A percentile compares a stretch with the other conserved stretches of the same genome.
Evolutionary conservation across 306 rosid species (phyloP).

Genomic region (Mucuna pruriens): DNA sequence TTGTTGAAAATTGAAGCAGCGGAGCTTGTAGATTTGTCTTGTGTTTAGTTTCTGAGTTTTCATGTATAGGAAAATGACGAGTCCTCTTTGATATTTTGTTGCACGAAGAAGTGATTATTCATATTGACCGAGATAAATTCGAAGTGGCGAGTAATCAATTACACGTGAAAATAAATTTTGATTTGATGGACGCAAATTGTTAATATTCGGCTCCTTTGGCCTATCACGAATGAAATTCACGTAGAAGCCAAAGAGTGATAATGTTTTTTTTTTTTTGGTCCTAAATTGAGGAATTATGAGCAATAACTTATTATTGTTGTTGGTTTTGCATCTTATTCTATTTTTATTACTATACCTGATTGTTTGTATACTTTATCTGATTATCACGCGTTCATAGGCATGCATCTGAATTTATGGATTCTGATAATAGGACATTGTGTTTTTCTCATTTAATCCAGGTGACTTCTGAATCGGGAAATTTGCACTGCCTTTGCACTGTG

Average conservation of each 20-base stretch:
- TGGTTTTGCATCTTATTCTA: neutral
- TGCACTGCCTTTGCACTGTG: constrained; percentile 21
- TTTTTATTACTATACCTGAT: neutral
- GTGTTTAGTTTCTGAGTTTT: neutral
- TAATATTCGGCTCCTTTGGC: neutral
- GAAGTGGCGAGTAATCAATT: no score
- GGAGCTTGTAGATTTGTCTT: neutral
- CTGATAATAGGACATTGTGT: constrained; percentile 9
- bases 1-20: neutral
- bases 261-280: neutral
- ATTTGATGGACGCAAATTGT: constrained; percentile 1
- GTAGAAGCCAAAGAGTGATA: neutral
- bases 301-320: neutral
- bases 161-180: neutral
- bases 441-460: constrained; percentile 46
- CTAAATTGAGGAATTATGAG: constrained; percentile 5
- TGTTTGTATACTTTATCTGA: neutral
- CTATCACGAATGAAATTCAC: neutral
- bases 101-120: neutral
- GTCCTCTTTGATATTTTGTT: neutral
- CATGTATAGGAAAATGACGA: neutral
- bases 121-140: neutral
- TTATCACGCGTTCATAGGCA: neutral
- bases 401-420: neutral
- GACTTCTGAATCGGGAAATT: constrained; percentile 38